Conservation (phyloP, 805 yeast species). For the Scheffersomyces lignosus region DNA sequence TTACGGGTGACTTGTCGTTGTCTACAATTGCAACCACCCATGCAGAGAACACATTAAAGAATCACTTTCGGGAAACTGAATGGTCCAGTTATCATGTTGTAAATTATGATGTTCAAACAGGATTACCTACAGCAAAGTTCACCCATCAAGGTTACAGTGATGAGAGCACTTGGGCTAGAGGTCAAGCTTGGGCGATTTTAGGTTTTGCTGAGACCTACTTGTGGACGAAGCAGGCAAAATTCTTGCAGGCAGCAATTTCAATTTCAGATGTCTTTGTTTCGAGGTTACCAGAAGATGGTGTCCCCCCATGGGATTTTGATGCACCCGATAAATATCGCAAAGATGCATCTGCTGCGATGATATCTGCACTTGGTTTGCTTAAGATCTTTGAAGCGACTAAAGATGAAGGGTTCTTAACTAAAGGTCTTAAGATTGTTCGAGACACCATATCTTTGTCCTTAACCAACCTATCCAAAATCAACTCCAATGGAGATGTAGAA, state of each 20-base stretch:
- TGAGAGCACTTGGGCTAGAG: constrained; percentile 29
- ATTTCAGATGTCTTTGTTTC: constrained; percentile 20
- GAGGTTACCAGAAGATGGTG: constrained; percentile 23
- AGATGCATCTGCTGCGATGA: constrained; percentile 29
- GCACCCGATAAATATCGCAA: constrained; percentile 20
- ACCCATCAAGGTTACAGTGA: constrained; percentile 28
- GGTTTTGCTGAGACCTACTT: constrained; percentile 24
- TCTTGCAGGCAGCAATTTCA: constrained; percentile 22
- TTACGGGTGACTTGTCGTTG: constrained; percentile 22
- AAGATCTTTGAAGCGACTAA: constrained; percentile 16
- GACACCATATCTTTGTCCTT: constrained; percentile 12
- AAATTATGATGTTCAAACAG: constrained; percentile 20
- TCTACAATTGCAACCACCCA: constrained; percentile 27
- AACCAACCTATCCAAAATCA: constrained; percentile 2
- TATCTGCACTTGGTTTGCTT: constrained; percentile 25
- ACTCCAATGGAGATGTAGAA: constrained; percentile 13
- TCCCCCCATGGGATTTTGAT: constrained; percentile 26
- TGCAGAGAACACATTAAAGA: constrained; percentile 25
- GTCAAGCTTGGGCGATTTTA: constrained; percentile 31
- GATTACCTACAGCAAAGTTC: constrained; percentile 18
- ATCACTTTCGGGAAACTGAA: constrained; percentile 20
- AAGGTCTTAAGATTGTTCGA: constrained; percentile 15
- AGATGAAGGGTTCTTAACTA: constrained; percentile 11
- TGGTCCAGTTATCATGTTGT: constrained; percentile 24
- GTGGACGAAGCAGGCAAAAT: constrained; percentile 22